Evolutionary conservation across 768 basidiomycete genomes (phyloP), one percentile per base, ranked within the genome.

Genomic region (Ramaria sp.): DNA sequence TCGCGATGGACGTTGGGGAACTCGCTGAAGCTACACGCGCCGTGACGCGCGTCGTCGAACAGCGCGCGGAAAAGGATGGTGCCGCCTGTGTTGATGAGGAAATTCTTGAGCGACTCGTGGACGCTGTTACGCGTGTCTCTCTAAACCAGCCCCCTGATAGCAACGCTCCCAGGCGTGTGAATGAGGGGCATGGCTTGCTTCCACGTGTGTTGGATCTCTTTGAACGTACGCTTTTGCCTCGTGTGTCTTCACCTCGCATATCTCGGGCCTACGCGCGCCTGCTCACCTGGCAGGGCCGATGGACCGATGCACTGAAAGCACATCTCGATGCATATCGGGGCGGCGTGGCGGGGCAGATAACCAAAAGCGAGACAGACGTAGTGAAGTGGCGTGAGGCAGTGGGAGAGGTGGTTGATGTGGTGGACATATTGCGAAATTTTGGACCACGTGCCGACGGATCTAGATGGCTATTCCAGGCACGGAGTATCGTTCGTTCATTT

Each of bases 1-100:
- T 98, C 27, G 79, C 90, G 3, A 76, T 96, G 69, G 92, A 97
- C 62, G 88, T 97, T 19, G 95, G 94, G 7, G 93, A 98, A 66
- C 77, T 97, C 50, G 75, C 81, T 0, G 95, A 99, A 66, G 85
- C 91, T 0, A 84, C 82, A 58, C 84, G 90, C 39, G 95, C 94
- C 0, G 75, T 91, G 20, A 77, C 78, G 0, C 84, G 92, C 3
- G 76, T 97, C 57, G 80, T 97, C 38, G 90, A 94, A 62, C 79
- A 83, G 67, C 80, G 83, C n/a, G 75, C 76, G 24, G 62, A 77
- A 72, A 59, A 65, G 53, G 57, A 66, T 30, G 71, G 78, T 24
- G 79, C 78, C 6, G 73, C 75, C 11, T 75, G 77, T 31, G 80
- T 97, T 17, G 95, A 98, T 69, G 78, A 83, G 53, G 90, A 93